Conservation (phyloP, 805 yeast species). For the Starmerella riodocensis region DNA sequence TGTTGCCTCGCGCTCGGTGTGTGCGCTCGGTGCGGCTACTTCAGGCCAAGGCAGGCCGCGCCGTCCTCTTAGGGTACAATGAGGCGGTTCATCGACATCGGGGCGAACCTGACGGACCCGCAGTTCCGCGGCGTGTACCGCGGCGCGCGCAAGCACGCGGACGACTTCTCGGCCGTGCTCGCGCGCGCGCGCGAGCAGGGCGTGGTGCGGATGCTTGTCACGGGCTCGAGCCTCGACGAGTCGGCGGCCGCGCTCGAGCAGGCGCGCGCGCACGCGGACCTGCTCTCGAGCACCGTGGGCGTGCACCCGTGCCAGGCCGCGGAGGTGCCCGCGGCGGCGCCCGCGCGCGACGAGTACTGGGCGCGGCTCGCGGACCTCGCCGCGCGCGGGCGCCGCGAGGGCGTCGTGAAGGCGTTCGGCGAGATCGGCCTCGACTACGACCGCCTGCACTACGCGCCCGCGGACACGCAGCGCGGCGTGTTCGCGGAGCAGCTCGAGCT, state of each 20-base stretch:
- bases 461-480: slow-evolving; percentile 49
- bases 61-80: slow-evolving; percentile 1
- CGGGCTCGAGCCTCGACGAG: slow-evolving; percentile 69
- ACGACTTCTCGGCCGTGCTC: slow-evolving; percentile 52
- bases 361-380: slow-evolving; percentile 39
- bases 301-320: slow-evolving; percentile 86
- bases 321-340: slow-evolving; percentile 22
- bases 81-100: slow-evolving; percentile 32
- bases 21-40: no score
- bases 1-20: no score
- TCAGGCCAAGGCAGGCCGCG: no score
- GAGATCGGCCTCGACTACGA: slow-evolving; percentile 95
- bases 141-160: slow-evolving; percentile 53
- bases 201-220: slow-evolving; percentile 60
- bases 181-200: slow-evolving; percentile 50
- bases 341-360: slow-evolving; percentile 32
- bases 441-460: slow-evolving; percentile 61
- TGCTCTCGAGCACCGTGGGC: slow-evolving; percentile 53
- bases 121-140: slow-evolving; percentile 79
- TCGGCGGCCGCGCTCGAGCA: slow-evolving; percentile 48
- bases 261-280: slow-evolving; percentile 27
- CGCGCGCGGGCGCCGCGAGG: slow-evolving; percentile 34
- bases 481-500: slow-evolving; percentile 63
- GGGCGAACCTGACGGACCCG: slow-evolving; percentile 71
- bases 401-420: slow-evolving; percentile 70